Evolutionary conservation across 768 basidiomycete genomes (phyloP).

Genomic region (Boletus coccyginus): DNA sequence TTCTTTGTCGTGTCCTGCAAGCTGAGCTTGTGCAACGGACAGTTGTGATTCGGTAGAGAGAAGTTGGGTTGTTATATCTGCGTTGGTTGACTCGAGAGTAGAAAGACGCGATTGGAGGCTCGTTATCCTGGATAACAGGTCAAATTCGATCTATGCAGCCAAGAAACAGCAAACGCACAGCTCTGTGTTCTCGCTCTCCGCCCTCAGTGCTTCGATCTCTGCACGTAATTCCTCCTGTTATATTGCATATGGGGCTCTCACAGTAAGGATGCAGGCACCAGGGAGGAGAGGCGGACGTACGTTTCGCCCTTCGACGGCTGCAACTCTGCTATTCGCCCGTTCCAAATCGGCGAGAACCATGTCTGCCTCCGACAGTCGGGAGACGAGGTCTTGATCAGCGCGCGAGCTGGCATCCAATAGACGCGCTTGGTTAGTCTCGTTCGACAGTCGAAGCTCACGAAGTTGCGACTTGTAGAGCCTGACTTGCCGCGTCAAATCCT

Average conservation of each 20-base stretch:
- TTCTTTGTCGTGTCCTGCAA: slow-evolving; percentile 17
- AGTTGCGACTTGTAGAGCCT: slow-evolving; percentile 86
- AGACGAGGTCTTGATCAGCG: slow-evolving; percentile 91
- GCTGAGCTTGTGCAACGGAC: slow-evolving; percentile 14
- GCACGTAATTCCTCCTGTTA: slow-evolving; percentile 88
- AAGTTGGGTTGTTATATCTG: slow-evolving; percentile 14
- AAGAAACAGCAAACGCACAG: slow-evolving; percentile 43
- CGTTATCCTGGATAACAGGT: slow-evolving; percentile 14
- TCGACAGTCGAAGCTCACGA: slow-evolving; percentile 83
- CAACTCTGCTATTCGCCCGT: slow-evolving; percentile 91
- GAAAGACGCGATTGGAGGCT: slow-evolving; percentile 67
- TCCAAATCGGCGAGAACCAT: slow-evolving; percentile 94
- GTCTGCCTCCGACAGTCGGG: slow-evolving; percentile 90
- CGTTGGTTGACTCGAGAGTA: slow-evolving; percentile 62
- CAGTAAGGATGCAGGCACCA: not conserved
- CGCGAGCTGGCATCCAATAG: slow-evolving; percentile 88
- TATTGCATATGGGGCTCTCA: not conserved
- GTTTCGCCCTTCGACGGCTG: slow-evolving; percentile 90
- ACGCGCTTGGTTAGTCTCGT: slow-evolving; percentile 91
- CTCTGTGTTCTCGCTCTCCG: slow-evolving; percentile 69
- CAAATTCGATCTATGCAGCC: not conserved
- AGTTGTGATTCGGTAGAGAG: slow-evolving; percentile 19
- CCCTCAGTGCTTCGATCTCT: slow-evolving; percentile 88
- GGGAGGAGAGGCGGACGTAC: slow-evolving; percentile 39
- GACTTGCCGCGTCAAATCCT: slow-evolving; percentile 90